These are phyloP conservation scores for Rhynchosporium agropyri DNA, from an alignment of 2,329 filamentous ascomycete species.

Conservation along the genomic window DNA sequence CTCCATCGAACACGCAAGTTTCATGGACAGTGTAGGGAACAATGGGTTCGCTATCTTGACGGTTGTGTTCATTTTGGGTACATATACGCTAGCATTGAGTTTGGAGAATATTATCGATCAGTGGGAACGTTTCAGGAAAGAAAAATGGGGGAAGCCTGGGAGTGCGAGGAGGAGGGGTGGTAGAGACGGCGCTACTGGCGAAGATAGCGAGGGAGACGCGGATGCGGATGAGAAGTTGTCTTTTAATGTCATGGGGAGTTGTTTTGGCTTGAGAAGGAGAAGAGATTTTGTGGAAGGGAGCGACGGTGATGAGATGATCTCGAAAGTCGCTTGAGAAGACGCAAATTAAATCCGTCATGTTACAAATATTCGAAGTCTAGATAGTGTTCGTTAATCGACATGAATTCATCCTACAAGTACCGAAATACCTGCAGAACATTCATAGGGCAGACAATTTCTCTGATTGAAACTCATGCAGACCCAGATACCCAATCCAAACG, in stretches of 20 bases:
- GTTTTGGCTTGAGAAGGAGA: conserved; percentile 18
- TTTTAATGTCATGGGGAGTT: conserved; percentile 1
- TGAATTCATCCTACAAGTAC: too few species aligned
- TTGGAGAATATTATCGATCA: conserved; percentile 27
- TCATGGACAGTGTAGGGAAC: conserved; percentile 23
- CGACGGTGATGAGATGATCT: conserved; percentile 15
- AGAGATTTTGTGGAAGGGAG: background rate
- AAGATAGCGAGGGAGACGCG: background rate
- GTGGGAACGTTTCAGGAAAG: conserved; percentile 15
- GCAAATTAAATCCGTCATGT: background rate
- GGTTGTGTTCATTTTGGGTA: conserved; percentile 27
- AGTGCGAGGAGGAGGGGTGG: background rate
- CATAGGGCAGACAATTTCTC: too few species aligned
- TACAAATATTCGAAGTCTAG: too few species aligned
- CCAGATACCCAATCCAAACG: too few species aligned
- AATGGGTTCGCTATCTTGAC: conserved; percentile 26
- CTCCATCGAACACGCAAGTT: conserved; percentile 19
- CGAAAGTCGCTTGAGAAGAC: conserved; percentile 10
- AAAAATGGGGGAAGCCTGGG: conserved; percentile 6
- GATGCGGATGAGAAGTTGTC: background rate
- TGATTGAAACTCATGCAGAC: too few species aligned
- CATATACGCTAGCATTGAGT: conserved; percentile 28
- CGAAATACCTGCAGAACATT: too few species aligned
- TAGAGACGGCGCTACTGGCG: background rate
- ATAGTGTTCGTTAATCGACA: too few species aligned